Conservation (phyloP, 208 protist genomes). For the Crithidia expoeki region DNA sequence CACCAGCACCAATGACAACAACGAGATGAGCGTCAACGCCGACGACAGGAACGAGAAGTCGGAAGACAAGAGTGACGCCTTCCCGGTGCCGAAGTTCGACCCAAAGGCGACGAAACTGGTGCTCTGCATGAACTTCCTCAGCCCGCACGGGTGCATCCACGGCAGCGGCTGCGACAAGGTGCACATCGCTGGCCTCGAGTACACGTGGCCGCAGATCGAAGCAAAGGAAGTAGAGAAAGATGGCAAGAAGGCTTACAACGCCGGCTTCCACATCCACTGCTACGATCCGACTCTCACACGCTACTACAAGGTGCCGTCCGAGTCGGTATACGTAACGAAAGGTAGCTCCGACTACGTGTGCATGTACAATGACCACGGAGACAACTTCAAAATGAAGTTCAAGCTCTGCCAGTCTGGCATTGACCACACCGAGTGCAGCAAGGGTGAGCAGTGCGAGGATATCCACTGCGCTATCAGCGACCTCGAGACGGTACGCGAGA, state of each 20-base stretch:
- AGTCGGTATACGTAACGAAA: constrained; percentile 59
- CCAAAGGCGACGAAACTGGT: constrained; percentile 44
- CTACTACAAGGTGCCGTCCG: constrained; percentile 79
- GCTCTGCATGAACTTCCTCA: constrained; percentile 61
- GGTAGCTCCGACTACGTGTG: constrained; percentile 71
- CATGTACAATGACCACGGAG: constrained; percentile 86
- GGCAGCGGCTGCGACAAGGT: constrained; percentile 77
- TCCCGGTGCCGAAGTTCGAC: constrained; percentile 22
- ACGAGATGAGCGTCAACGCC: constrained; percentile 29
- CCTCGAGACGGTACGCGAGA: constrained; percentile 41
- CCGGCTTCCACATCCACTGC: constrained; percentile 73
- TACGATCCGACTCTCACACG: constrained; percentile 67
- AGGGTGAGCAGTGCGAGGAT: constrained; percentile 37
- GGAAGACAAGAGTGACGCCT: constrained; percentile 22
- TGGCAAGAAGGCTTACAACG: constrained; percentile 44
- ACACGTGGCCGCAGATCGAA: constrained; percentile 73
- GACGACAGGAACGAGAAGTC: no score
- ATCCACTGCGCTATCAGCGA: constrained; percentile 68
- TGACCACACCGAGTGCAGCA: constrained; percentile 28
- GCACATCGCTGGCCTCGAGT: constrained; percentile 72
- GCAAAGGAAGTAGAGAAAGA: constrained; percentile 30
- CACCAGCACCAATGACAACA: constrained; percentile 11
- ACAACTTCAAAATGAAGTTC: constrained; percentile 88
- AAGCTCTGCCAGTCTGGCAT: constrained; percentile 48
- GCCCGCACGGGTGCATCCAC: constrained; percentile 50